These are phyloP conservation scores for Boletellus sp. DNA, from an alignment of 768 basidiomycete genomes.

Conservation along the genomic window DNA sequence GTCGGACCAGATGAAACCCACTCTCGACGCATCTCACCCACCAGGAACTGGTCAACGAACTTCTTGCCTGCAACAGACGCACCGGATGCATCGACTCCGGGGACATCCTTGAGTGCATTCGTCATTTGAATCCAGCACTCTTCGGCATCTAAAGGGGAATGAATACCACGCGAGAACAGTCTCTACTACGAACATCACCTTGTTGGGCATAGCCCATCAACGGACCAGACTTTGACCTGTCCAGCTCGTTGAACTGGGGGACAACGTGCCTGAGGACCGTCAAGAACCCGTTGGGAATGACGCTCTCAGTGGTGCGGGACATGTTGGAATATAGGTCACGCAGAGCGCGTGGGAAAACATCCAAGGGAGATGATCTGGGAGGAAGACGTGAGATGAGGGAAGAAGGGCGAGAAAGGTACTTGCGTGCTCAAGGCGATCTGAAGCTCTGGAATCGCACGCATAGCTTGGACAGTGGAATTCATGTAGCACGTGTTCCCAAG, in stretches of 20 bases:
- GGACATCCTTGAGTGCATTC: conserved; percentile 67
- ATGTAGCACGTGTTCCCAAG: conserved; percentile 97
- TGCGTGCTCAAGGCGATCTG: conserved; percentile 64
- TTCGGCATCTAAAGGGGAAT: conserved; percentile 66
- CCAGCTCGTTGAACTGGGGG: conserved; percentile 87
- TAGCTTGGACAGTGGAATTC: conserved; percentile 93
- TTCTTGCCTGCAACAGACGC: conserved; percentile 39
- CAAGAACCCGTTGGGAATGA: conserved; percentile 70
- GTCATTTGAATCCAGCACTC: conserved; percentile 83
- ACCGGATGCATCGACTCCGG: conserved; percentile 37
- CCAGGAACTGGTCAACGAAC: conserved; percentile 80
- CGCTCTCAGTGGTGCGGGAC: conserved; percentile 69
- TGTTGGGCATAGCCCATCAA: conserved; percentile 75
- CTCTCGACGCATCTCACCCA: conserved; percentile 75
- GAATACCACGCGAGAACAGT: not conserved
- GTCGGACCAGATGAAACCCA: conserved; percentile 17
- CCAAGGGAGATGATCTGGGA: conserved; percentile 35
- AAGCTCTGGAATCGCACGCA: conserved; percentile 89
- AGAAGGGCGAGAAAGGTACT: conserved; percentile 17
- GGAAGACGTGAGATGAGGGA: not conserved
- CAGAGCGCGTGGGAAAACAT: conserved; percentile 47
- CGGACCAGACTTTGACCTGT: conserved; percentile 40
- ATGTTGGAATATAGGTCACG: conserved; percentile 71
- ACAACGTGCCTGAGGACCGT: conserved; percentile 67
- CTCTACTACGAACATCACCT: conserved; percentile 30